Conservation (phyloP, 805 yeast species). For the Kluyveromyces lactis region DNA sequence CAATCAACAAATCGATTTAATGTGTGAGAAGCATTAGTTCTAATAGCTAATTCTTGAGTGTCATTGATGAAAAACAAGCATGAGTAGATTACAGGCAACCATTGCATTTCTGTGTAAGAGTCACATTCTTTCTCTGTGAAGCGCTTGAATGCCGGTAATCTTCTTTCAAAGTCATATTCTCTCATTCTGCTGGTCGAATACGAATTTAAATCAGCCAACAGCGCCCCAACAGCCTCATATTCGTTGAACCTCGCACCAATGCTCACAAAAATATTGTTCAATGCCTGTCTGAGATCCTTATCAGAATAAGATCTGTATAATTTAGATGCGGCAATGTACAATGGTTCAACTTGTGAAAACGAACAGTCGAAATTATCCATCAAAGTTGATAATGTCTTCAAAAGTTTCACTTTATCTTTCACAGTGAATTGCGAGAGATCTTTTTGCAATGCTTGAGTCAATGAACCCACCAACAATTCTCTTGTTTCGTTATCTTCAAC, state of each 20-base stretch:
- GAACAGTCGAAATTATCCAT: conserved; percentile 45
- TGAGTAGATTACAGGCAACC: conserved; percentile 72
- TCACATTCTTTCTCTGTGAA: conserved; percentile 50
- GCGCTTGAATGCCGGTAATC: conserved; percentile 57
- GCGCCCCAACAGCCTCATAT: conserved; percentile 37
- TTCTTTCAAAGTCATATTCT: conserved; percentile 71
- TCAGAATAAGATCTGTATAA: conserved; percentile 55
- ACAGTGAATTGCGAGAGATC: conserved; percentile 44
- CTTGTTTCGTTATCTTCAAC: conserved; percentile 49
- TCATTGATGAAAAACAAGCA: conserved; percentile 67
- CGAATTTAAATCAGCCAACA: conserved; percentile 64
- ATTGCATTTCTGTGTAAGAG: conserved; percentile 44
- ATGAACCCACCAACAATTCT: conserved; percentile 43
- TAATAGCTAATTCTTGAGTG: conserved; percentile 67
- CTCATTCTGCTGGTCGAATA: conserved; percentile 52
- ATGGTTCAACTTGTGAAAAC: conserved; percentile 40
- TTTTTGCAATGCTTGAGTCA: conserved; percentile 53
- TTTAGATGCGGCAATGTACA: conserved; percentile 45
- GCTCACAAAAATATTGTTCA: conserved; percentile 51
- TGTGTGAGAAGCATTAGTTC: conserved; percentile 65
- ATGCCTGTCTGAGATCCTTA: conserved; percentile 48
- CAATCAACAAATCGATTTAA: conserved; percentile 61
- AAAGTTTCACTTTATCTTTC: conserved; percentile 46
- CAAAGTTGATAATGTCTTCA: conserved; percentile 49
- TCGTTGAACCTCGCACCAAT: conserved; percentile 46